Base-by-base conservation (phyloP, 2,329 filamentous ascomycete genomes). In the Fusarium sp. region DNA sequence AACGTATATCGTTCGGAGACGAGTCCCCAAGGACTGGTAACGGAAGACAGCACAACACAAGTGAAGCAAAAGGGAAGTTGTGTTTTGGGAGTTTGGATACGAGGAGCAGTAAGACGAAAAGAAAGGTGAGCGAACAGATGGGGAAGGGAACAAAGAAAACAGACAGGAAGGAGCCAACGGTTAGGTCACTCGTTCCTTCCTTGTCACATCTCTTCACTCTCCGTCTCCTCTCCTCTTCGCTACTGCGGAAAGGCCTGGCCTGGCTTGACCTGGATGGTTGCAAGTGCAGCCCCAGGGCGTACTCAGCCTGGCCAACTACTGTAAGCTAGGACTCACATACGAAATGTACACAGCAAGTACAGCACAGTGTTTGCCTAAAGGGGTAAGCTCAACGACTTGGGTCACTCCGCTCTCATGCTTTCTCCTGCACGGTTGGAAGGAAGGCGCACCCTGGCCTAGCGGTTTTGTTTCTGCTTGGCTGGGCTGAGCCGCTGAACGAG, bases 161-260 rank as follows among this genome's bases (percentile, higher is more conserved):
- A 11, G 30, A 61, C 47, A 58, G 13, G 22, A 45, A 41, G 40
- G 20, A 37, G 14, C 59, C 46, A 58, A 58, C 53, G 13, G 49
- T 27, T 42, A 34, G 46, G 34, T 24, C 30, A 42, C 34, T 34
- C 40, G 30, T 37, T 62, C 41, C 54, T 55, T 61, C 44, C 30
- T 32, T 47, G 67, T 67, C 64, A 69, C 57, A 65, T 67, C 65
- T 63, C 54, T 45, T 54, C 66, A 32, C 20, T 13, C 16, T 34
- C 32, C 37, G 48, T 56, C 56, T 53, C 34, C 48, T 56, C 47
- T 54, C 12, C 47, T 37, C 34, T n/a, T 37, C 34, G 34, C 18
- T 67, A 65, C 68, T 69, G 55, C 59, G 64, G 68, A 56, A 71
- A 71, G 59, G 49, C 58, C 68, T 69, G 55, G 61, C 46, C 57